A percentile compares a stretch with the other conserved stretches of the same genome.
phyloP scores from a whole-genome alignment of 2,329 filamentous ascomycete genomes.

The Colletotrichum sp. region DNA sequence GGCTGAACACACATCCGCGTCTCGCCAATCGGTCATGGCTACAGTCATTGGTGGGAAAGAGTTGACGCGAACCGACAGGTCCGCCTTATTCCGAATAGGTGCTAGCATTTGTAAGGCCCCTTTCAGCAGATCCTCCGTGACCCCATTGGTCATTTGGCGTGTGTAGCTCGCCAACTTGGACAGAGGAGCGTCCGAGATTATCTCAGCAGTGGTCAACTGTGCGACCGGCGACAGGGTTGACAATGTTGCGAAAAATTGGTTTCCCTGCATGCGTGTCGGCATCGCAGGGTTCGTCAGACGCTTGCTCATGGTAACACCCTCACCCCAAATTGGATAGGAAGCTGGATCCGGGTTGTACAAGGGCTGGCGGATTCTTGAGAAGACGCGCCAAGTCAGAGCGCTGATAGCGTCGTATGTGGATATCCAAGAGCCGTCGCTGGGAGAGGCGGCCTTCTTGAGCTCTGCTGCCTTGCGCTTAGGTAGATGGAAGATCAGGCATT shows the following conservation, averaged over 20 bases:
- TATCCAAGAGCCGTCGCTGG: conserved; percentile 41
- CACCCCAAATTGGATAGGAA: conserved; percentile 34
- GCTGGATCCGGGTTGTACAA: conserved; percentile 36
- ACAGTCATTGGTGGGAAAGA: conserved; percentile 39
- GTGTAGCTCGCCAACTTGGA: conserved; percentile 39
- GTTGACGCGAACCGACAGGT: conserved; percentile 37
- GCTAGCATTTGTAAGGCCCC: conserved; percentile 34
- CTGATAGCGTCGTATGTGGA: conserved; percentile 50
- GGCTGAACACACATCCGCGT: conserved; percentile 28
- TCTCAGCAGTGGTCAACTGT: conserved; percentile 33
- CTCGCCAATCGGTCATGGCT: conserved; percentile 40
- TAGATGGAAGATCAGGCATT: conserved; percentile 44
- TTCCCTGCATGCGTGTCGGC: conserved; percentile 38
- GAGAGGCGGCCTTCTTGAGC: conserved; percentile 40
- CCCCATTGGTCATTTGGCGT: conserved; percentile 39
- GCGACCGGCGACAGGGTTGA: conserved; percentile 29
- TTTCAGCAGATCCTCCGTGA: conserved; percentile 35
- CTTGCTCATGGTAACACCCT: conserved; percentile 43
- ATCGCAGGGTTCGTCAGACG: conserved; percentile 36
- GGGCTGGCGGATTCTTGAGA: conserved; percentile 37
- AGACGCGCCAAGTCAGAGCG: conserved; percentile 44
- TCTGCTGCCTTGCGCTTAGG: conserved; percentile 45
- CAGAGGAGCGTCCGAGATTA: conserved; percentile 40
- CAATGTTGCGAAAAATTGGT: conserved; percentile 33
- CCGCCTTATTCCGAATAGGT: conserved; percentile 39